These are phyloP conservation scores for Dictyostelium purpureum DNA, from an alignment of 78 protist species.

Conservation along the genomic window DNA sequence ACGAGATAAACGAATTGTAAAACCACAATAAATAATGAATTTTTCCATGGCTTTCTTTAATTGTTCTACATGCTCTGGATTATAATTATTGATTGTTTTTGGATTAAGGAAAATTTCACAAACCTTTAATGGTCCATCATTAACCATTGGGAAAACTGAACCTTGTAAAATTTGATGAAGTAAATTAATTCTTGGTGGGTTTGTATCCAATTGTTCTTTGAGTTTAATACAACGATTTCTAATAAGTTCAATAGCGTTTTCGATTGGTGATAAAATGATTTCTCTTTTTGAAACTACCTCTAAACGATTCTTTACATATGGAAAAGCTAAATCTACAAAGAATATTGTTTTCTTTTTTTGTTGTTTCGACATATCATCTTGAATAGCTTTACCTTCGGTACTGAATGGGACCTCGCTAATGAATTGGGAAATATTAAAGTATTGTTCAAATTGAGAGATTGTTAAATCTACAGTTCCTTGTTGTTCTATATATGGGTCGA, in stretches of 20 bases:
- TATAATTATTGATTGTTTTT: not conserved
- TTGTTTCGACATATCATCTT: slow-evolving; percentile 69
- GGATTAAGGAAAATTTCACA: slow-evolving; percentile 47
- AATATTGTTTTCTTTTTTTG: slow-evolving; percentile 69
- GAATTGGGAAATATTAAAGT: slow-evolving; percentile 39
- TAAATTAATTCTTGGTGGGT: slow-evolving; percentile 53
- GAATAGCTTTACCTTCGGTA: slow-evolving; percentile 62
- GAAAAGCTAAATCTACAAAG: slow-evolving; percentile 31
- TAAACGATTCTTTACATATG: slow-evolving; percentile 72
- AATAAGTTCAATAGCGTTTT: slow-evolving; percentile 69
- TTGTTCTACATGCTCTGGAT: slow-evolving; percentile 51
- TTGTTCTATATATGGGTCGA: slow-evolving; percentile 33
- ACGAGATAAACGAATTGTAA: slow-evolving; percentile 14
- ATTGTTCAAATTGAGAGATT: slow-evolving; percentile 56
- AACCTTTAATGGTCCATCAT: slow-evolving; percentile 67
- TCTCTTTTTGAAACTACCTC: slow-evolving; percentile 46
- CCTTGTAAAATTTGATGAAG: slow-evolving; percentile 72
- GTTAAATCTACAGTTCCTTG: not conserved
- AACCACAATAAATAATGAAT: slow-evolving; percentile 54
- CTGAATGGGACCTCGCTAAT: slow-evolving; percentile 49
- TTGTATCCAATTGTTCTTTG: slow-evolving; percentile 59
- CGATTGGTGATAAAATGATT: slow-evolving; percentile 76
- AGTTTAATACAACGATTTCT: slow-evolving; percentile 50
- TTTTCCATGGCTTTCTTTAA: slow-evolving; percentile 63
- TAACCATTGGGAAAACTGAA: slow-evolving; percentile 70